These are phyloP conservation scores for Anthracocystis walkeri DNA, from an alignment of 1,284 basidiomycete species.

Conservation along the genomic window DNA sequence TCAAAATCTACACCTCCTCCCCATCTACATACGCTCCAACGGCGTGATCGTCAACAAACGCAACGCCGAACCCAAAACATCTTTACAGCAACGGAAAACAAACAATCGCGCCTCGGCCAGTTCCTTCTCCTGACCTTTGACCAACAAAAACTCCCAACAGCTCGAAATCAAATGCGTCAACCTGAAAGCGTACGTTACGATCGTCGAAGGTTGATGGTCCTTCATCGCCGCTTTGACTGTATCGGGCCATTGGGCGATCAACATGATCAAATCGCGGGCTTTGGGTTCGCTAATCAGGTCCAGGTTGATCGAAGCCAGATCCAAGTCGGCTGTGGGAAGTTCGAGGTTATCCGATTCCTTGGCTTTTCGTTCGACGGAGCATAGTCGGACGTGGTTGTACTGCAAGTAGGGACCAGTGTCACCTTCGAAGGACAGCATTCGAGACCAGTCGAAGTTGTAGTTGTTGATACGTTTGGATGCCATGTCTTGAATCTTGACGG, in stretches of 20 bases:
- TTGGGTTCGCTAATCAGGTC: constrained; percentile 78
- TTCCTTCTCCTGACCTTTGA: constrained; percentile 79
- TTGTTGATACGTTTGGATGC: constrained; percentile 95
- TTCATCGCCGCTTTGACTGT: constrained; percentile 85
- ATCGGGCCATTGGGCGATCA: constrained; percentile 90
- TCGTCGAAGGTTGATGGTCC: constrained; percentile 88
- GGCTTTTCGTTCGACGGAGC: constrained; percentile 93
- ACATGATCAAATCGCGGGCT: constrained; percentile 86
- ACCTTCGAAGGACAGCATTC: constrained; percentile 96
- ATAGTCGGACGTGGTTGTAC: constrained; percentile 93
- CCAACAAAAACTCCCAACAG: constrained; percentile 88
- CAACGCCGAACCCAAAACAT: constrained; percentile 88
- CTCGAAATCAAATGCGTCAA: constrained; percentile 84
- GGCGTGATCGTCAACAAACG: constrained; percentile 85
- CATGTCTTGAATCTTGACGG: constrained; percentile 99
- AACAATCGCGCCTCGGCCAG: constrained; percentile 89
- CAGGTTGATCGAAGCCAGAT: constrained; percentile 77
- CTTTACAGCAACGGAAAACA: constrained; percentile 87
- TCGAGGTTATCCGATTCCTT: constrained; percentile 76
- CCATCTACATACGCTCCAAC: constrained; percentile 82
- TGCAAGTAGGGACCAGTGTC: constrained; percentile 80
- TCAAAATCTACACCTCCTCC: not conserved
- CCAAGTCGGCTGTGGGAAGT: constrained; percentile 76
- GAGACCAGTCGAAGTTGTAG: constrained; percentile 93
- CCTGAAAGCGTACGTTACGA: constrained; percentile 82